phyloP scores from a whole-genome alignment of 306 rosid species.

The Herpetospermum pedunculosum region DNA sequence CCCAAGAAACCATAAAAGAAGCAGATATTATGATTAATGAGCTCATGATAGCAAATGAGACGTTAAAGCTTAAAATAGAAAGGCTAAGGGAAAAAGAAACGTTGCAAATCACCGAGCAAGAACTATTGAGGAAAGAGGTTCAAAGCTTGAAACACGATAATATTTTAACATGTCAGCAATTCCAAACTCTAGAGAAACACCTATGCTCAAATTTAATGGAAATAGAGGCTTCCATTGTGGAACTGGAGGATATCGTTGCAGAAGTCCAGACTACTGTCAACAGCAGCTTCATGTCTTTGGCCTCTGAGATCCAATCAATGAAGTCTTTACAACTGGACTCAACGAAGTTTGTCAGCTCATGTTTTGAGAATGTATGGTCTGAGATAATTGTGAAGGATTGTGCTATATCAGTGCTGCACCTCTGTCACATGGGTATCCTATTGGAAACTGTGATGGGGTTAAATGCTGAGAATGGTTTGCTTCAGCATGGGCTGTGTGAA shows the following conservation, averaged over 20 bases:
- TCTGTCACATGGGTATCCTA: slow-evolving; percentile 75
- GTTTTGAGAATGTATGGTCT: slow-evolving; percentile 84
- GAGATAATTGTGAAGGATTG: slow-evolving; percentile 73
- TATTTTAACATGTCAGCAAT: slow-evolving; percentile 33
- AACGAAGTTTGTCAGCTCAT: slow-evolving; percentile 45
- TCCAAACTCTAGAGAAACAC: slow-evolving; percentile 34
- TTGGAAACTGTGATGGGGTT: slow-evolving; percentile 80
- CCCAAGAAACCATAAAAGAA: slow-evolving; percentile 61
- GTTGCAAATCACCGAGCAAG: slow-evolving; percentile 33
- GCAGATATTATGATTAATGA: slow-evolving; percentile 74
- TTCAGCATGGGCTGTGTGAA: slow-evolving; percentile 61
- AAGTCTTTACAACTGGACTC: slow-evolving; percentile 46
- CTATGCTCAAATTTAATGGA: slow-evolving; percentile 31
- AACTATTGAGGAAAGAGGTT: slow-evolving; percentile 36
- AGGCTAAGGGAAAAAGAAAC: slow-evolving; percentile 32
- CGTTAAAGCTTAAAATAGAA: slow-evolving; percentile 53
- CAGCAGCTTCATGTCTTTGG: slow-evolving; percentile 34
- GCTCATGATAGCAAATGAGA: slow-evolving; percentile 60
- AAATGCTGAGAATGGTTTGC: slow-evolving; percentile 81
- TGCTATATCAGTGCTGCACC: slow-evolving; percentile 73
- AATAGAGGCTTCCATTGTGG: slow-evolving; percentile 37
- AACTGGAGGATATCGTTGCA: slow-evolving; percentile 41
- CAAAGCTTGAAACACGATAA: slow-evolving; percentile 46
- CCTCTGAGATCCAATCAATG: slow-evolving; percentile 38
- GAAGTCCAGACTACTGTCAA: slow-evolving; percentile 38